phyloP scores from a whole-genome alignment of 768 basidiomycete genomes.

The Leccinellum luteum region DNA sequence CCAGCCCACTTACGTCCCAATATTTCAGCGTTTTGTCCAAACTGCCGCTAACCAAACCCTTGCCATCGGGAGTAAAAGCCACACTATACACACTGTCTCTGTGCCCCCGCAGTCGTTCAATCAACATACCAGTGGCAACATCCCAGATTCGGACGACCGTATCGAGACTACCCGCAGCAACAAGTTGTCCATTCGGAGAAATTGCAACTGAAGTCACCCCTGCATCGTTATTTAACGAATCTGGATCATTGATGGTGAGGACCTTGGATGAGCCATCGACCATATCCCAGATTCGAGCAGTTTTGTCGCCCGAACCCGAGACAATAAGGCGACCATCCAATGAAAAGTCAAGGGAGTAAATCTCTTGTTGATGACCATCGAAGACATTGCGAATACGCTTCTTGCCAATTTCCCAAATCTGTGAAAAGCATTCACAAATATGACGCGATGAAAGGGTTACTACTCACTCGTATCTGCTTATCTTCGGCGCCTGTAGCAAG shows the following conservation, averaged over 20 bases:
- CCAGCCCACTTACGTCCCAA: slow-evolving; percentile 63
- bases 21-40: slow-evolving; percentile 86
- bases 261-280: slow-evolving; percentile 33
- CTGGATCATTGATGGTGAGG: slow-evolving; percentile 45
- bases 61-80: slow-evolving; percentile 91
- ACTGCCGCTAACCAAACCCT: slow-evolving; percentile 85
- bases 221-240: slow-evolving; percentile 48
- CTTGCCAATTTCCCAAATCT: slow-evolving; percentile 92
- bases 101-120: slow-evolving; percentile 75
- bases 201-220: slow-evolving; percentile 82
- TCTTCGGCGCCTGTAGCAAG: slow-evolving; percentile 88
- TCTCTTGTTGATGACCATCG: slow-evolving; percentile 89
- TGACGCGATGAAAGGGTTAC: background rate
- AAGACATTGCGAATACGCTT: slow-evolving; percentile 78
- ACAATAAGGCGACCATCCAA: slow-evolving; percentile 83
- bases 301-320: slow-evolving; percentile 78
- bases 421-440: slow-evolving; percentile 9
- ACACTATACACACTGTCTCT: slow-evolving; percentile 84
- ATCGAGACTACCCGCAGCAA: slow-evolving; percentile 70
- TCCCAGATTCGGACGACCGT: slow-evolving; percentile 83
- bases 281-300: slow-evolving; percentile 75
- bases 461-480: slow-evolving; percentile 78
- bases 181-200: slow-evolving; percentile 66
- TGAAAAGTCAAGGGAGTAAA: slow-evolving; percentile 92
- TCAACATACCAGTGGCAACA: slow-evolving; percentile 59